Base-by-base conservation (phyloP, 305 asterid genomes). In the Stenogyne calaminthoides region DNA sequence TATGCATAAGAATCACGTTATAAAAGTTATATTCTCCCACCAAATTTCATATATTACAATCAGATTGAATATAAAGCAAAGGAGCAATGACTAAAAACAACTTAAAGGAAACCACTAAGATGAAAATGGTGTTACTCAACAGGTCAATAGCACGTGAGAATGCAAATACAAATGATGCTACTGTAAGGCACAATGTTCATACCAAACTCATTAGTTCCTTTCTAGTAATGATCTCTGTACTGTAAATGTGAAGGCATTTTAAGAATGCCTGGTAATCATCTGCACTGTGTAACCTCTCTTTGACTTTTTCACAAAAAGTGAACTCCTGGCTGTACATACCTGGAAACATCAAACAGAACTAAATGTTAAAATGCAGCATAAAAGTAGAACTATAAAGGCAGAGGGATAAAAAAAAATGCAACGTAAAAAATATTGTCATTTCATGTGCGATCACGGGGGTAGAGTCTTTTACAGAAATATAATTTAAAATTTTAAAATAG, bases 201-300 rank as follows among this genome's bases (percentile, higher is more conserved):
- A 96, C 99, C 99, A 96, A 79, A 80, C 92, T 81, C 84, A 82
- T 93, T 70, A 96, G 80, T 76, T 96, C 99, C 78, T 91, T 87
- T 77, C 94, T 93, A 27, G 97, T 93, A 71, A 96, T 96, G 81
- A 91, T 93, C 84, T 96, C 99, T 75, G 95, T 87, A 82, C 97
- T 96, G 87, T 88, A 96, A 73, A 96, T 89, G 86, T 93, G 92
- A 80, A 96, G 98, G 80, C 99, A 96, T 79, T 96, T 96, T 84
- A 96, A 87, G 79, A 96, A 96, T 67, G 92, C 99, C 84, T 96
- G 98, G 86, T 93, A 96, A 81, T 90, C 98, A 57, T 88, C 96
- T 16, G 96, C 88, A 83, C 88, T 89, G 69, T 65, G 83, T 72
- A 96, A 80, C 79, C 92, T 89, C 85, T 93, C 99, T 83, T 93